Evolutionary conservation across 2,329 filamentous ascomycete species (phyloP), one percentile per base, ranked within the genome.

Genomic region (Hymenoscyphus linearis): DNA sequence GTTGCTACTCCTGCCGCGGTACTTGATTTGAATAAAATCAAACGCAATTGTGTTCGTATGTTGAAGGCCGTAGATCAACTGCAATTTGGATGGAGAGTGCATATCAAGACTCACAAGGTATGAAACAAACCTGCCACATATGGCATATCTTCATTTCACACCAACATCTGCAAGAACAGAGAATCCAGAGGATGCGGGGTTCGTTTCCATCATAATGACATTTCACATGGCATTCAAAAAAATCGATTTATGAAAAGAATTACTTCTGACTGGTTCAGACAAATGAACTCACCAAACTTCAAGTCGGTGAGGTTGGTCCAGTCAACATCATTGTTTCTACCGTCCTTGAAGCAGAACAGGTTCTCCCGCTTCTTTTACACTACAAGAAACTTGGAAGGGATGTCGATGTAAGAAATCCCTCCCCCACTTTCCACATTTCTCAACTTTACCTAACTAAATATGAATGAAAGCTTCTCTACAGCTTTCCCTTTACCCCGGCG

Each of bases 91-190:
- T 93, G 91, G 77, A 79, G 90, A 62, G 86, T 88, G 1, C 90
- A 95, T 72, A 85, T 93, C 62, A 95, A 95, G 76, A 92, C 89
- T 25, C 90, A 95, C 74, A 95, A 95, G 78, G 88, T 87, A 74
- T 60, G 69, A 26, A 4, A 25, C 47, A n/a, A 56, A 12, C 47
- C 31, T 31, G 31, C 31, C 44, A 5, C 1, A 22, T 50, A 25
- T 13, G 18, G 2, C 1, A 22, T 50, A 25, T 13, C 10, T 50
- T 25, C n/a, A 47, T 10, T 40, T 40, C n/a, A 40, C n/a, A n/a
- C n/a, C 37, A 40, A 47, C n/a, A 18, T 47, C 22, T 18, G 5
- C 22, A 7, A 12, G 22, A 25, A 50, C 13, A 25, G 18, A 50
- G 44, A 13, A 18, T 22, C 12, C 4, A 25, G 18, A 50, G 3